Evolutionary conservation across 73 alveolate species (phyloP).

Genomic region (Paramecium sonneborni): DNA sequence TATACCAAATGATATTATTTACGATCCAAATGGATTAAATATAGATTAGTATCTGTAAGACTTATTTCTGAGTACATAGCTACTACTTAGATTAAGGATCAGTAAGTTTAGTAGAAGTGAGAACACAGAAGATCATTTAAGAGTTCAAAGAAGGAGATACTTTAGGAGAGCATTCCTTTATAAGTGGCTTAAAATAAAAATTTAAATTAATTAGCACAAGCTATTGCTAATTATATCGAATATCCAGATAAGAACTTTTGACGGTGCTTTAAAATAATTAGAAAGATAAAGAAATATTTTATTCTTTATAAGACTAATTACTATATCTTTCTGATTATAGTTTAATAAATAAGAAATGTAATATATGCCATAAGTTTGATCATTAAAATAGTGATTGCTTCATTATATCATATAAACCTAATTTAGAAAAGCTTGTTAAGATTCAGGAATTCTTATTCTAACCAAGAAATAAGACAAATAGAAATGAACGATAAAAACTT

Average conservation of each 20-base stretch:
- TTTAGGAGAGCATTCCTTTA: not conserved
- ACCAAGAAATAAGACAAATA: not conserved
- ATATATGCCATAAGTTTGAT: not conserved
- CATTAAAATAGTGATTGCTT: not conserved
- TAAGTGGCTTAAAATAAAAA: not conserved
- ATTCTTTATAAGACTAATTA: not conserved
- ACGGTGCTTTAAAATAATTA: not conserved
- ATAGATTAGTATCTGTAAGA: not conserved
- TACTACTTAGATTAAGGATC: not conserved
- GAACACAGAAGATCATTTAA: not conserved
- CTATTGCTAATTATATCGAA: not conserved
- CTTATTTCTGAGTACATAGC: not conserved
- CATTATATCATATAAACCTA: conserved; percentile 8
- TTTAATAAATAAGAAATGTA: not conserved
- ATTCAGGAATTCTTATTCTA: not conserved
- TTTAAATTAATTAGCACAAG: not conserved
- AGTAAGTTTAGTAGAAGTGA: not conserved
- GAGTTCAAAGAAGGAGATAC: not conserved
- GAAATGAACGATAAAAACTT: not conserved
- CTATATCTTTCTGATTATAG: not conserved
- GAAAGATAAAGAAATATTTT: not conserved
- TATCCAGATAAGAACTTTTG: not conserved
- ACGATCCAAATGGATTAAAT: not conserved
- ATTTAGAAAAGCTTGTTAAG: not conserved
- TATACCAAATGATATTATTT: conserved; percentile 21